These are phyloP conservation scores for Russula griseocarnosa DNA, from an alignment of 768 basidiomycete species.

Conservation along the genomic window DNA sequence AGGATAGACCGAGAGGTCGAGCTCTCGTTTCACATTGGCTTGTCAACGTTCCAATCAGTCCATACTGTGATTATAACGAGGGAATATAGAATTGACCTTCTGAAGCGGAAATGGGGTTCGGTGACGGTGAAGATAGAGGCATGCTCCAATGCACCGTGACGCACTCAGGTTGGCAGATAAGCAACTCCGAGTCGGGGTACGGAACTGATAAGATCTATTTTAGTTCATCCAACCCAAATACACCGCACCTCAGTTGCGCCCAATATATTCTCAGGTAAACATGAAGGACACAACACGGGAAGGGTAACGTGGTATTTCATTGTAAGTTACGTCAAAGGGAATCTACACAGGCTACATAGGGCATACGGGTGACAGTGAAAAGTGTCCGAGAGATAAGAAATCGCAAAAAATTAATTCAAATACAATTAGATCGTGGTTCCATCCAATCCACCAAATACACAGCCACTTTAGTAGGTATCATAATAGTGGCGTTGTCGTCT, in stretches of 20 bases:
- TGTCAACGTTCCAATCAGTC: neutral
- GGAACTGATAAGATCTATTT: no score
- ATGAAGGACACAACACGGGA: no score
- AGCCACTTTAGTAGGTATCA: conserved; percentile 28
- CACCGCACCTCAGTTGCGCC: no score
- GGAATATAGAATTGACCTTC: neutral
- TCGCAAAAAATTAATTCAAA: neutral
- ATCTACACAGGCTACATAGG: neutral
- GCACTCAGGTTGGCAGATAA: no score
- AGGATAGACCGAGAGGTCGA: conserved; percentile 79
- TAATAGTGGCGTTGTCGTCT: conserved; percentile 39
- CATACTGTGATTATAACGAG: neutral
- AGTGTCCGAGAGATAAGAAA: neutral
- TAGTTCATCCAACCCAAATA: no score
- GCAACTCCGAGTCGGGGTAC: no score
- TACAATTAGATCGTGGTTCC: neutral
- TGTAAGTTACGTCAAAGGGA: neutral
- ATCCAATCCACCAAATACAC: neutral
- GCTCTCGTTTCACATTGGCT: neutral
- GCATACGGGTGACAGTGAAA: neutral
- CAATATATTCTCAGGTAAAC: no score
- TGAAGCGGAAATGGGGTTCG: neutral
- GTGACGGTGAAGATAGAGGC: neutral
- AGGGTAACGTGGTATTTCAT: neutral
- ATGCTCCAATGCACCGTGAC: neutral